Base-by-base conservation (phyloP, 129 eudicot species). In the Flaveria trinervia region DNA sequence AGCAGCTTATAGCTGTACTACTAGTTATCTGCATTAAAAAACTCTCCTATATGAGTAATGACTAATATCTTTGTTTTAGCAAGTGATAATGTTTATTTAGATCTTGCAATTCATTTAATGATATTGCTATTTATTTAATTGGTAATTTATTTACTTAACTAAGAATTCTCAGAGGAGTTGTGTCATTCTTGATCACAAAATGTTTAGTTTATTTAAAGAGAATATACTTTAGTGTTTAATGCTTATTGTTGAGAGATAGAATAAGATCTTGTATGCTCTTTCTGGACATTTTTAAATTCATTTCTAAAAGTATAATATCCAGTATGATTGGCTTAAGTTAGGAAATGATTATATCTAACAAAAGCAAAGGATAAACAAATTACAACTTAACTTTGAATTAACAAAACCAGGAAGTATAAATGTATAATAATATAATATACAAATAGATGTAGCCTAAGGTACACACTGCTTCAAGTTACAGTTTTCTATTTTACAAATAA, bases 291-390 rank as follows among this genome's bases (percentile, higher is more conserved):
- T 36, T 55, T 36, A 18, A 66, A 33, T 18, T 48, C 20, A 18
- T 55, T 25, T 55, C 8, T 1, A 22, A 55, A 55, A 17, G 7
- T 71, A 30, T 54, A 8, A 45, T 36, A 72, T 39, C 12, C 12
- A 20, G 41, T 54, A 54, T 66, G 66, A 17, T 55, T 72, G 25
- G 36, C 77, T 72, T 72, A 54, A 17, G 17, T 22, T 71, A 39
- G 49, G 30, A 52, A 28, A 16, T 30, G 65, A 72, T 5, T 49
- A 72, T 10, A 71, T 52, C 28, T 71, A 51, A 52, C 49, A 51
- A 2, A 48, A 52, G 76, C 10, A 51, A 28, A 7, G 4, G 65
- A 28, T 49, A 26, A 25, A 16, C 33, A 70, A 48, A 46, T 25
- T 48, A 70, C 43, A 22, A 61, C 18, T 61, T 11, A 17, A 46